phyloP scores from a whole-genome alignment of 1,284 basidiomycete genomes.

The Cutaneotrichosporon dermatis region DNA sequence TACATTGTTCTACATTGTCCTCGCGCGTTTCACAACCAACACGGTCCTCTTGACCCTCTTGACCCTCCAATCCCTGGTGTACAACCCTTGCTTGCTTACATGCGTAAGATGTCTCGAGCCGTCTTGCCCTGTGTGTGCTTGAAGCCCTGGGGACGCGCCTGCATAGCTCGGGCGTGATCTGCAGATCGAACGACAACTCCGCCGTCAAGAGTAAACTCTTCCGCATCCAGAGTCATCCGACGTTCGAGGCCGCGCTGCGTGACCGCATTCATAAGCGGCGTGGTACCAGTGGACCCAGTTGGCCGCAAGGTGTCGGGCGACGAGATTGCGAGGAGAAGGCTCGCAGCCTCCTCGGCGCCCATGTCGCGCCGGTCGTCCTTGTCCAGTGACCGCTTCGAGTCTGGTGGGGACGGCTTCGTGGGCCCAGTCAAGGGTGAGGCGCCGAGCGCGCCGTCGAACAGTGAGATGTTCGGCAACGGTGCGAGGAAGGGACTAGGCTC shows the following conservation, averaged over 20 bases:
- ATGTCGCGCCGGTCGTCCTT: constrained; percentile 18
- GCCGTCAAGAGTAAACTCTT: constrained; percentile 41
- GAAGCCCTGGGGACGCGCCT: not conserved
- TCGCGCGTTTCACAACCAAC: too few species aligned
- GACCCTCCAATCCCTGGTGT: too few species aligned
- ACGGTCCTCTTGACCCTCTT: too few species aligned
- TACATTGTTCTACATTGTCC: too few species aligned
- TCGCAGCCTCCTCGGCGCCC: constrained; percentile 42
- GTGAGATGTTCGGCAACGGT: constrained; percentile 34
- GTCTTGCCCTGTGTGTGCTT: constrained; percentile 32
- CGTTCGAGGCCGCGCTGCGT: constrained; percentile 3
- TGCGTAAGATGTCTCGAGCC: constrained; percentile 41
- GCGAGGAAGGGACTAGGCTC: constrained; percentile 44
- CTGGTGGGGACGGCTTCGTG: constrained; percentile 17
- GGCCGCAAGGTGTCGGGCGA: constrained; percentile 42
- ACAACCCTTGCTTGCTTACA: constrained; percentile 17
- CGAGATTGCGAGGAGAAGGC: constrained; percentile 40
- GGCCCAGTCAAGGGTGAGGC: constrained; percentile 21
- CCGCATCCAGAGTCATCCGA: constrained; percentile 30
- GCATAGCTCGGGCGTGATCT: not conserved
- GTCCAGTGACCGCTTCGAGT: constrained; percentile 6
- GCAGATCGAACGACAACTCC: constrained; percentile 9
- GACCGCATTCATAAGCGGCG: constrained; percentile 24
- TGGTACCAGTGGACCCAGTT: constrained; percentile 14
- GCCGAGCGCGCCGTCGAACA: constrained; percentile 35